These are phyloP conservation scores for Euphorbia tirucalli DNA, from an alignment of 345 rosid genomes.

Conservation along the genomic window DNA sequence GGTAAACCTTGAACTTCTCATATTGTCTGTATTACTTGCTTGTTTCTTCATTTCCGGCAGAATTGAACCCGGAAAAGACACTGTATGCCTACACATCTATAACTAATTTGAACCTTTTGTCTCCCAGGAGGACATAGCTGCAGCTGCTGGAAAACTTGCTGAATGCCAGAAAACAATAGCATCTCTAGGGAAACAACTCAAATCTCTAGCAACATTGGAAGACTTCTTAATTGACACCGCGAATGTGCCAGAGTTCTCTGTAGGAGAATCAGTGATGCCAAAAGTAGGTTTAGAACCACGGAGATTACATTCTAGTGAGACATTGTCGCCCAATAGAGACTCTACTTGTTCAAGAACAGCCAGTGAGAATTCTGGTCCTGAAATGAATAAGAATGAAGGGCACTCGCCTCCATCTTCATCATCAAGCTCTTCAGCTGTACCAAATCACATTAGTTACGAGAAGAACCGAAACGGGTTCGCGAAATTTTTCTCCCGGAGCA, in stretches of 20 bases:
- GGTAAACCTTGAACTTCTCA: conserved; percentile 31
- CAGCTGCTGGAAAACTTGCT: conserved; percentile 79
- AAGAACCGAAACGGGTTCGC: conserved; percentile 90
- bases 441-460: conserved; percentile 53
- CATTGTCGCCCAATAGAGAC: conserved; percentile 43
- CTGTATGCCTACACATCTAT: too few relatives aligned
- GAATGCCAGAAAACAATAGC: conserved; percentile 95
- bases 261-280: conserved; percentile 27
- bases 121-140: conserved; percentile 71
- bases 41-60: too few relatives aligned
- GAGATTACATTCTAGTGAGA: conserved; percentile 52
- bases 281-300: conserved; percentile 44
- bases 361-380: too few relatives aligned
- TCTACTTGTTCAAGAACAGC: conserved; percentile 28
- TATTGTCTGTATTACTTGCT: conserved; percentile 2
- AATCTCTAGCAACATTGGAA: conserved; percentile 89
- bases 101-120: too few relatives aligned
- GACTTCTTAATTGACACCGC: conserved; percentile 84
- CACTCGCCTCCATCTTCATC: conserved; percentile 38
- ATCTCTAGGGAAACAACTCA: conserved; percentile 76
- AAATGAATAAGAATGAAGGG: conserved; percentile 31
- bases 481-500: conserved; percentile 72
- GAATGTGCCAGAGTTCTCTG: conserved; percentile 45
- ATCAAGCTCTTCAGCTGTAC: conserved; percentile 43
- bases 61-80: neutral